Evolutionary conservation across 331 rosid species (phyloP).

Genomic region (Rosa hybrid): DNA sequence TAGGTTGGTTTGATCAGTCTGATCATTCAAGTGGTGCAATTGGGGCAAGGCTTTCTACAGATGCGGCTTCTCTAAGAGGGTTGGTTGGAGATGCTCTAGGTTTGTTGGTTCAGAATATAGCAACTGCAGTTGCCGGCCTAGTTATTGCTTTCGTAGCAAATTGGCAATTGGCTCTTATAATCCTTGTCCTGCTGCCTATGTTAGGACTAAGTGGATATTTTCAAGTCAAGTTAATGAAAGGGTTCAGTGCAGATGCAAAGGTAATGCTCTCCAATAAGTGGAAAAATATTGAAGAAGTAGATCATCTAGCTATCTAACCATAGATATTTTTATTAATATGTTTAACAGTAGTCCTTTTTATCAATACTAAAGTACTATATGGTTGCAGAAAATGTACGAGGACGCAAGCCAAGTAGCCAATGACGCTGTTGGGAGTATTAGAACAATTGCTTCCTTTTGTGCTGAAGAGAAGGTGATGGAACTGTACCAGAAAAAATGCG

Average conservation of each 20-base stretch:
- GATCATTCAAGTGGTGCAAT: constrained; percentile 80
- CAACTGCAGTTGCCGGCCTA: constrained; percentile 56
- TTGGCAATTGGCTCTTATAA: constrained; percentile 67
- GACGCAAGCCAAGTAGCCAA: constrained; percentile 28
- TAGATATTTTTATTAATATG: background rate
- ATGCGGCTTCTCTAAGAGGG: constrained; percentile 62
- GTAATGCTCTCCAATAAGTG: constrained; percentile 31
- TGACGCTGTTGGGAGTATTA: constrained; percentile 43
- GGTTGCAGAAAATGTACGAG: constrained; percentile 70
- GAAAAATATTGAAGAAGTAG: background rate
- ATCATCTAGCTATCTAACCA: background rate
- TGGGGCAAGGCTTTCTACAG: constrained; percentile 79
- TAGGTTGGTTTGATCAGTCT: constrained; percentile 76
- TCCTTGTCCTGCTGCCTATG: constrained; percentile 61
- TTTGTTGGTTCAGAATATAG: constrained; percentile 53
- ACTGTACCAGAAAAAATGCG: constrained; percentile 55
- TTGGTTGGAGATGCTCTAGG: constrained; percentile 81
- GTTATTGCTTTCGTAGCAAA: constrained; percentile 66
- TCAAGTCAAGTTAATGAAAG: constrained; percentile 53
- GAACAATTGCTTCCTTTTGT: constrained; percentile 12
- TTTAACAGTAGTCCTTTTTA: background rate
- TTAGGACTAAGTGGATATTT: constrained; percentile 42
- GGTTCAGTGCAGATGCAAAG: constrained; percentile 72
- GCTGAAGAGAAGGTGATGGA: constrained; percentile 30
- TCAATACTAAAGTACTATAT: background rate